A percentile compares a stretch with the other conserved stretches of the same genome.
phyloP scores from a whole-genome alignment of 202 grass and related monocot species.

The Digitaria exilis region DNA sequence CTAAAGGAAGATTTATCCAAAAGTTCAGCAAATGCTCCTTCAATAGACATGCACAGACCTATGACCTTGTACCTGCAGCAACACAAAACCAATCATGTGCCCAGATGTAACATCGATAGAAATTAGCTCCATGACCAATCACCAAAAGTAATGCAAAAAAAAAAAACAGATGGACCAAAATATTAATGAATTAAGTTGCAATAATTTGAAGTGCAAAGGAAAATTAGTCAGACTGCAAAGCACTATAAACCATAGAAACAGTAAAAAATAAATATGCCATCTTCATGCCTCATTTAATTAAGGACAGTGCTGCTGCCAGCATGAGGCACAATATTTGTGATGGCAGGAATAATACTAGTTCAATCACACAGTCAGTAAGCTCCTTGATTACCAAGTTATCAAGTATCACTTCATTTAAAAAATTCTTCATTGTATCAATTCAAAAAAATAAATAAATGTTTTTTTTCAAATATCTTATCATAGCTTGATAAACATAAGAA shows the following conservation, averaged over 20 bases:
- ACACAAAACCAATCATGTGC: neutral
- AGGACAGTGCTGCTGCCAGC: neutral
- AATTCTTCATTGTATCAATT: no score
- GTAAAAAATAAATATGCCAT: neutral
- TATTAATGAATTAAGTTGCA: neutral
- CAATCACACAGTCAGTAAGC: no score
- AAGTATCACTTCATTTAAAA: no score
- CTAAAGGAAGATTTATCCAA: constrained; percentile 47
- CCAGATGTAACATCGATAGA: neutral
- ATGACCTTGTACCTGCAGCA: constrained; percentile 63
- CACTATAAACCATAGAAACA: neutral
- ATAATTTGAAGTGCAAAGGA: neutral
- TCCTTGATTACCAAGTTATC: neutral
- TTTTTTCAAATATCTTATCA: no score
- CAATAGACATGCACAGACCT: constrained; percentile 57
- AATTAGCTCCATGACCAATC: neutral
- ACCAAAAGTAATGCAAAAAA: neutral
- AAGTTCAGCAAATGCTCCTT: constrained; percentile 48
- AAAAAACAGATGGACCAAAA: neutral
- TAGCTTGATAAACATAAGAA: no score
- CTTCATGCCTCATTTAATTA: neutral
- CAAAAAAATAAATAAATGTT: no score
- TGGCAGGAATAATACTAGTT: neutral
- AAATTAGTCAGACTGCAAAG: neutral
- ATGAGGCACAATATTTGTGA: neutral